Percentiles rank a stretch among this genome's conserved stretches.
Evolutionary conservation across 768 basidiomycete species (phyloP).

Genomic region (Tulasnella sp.): DNA sequence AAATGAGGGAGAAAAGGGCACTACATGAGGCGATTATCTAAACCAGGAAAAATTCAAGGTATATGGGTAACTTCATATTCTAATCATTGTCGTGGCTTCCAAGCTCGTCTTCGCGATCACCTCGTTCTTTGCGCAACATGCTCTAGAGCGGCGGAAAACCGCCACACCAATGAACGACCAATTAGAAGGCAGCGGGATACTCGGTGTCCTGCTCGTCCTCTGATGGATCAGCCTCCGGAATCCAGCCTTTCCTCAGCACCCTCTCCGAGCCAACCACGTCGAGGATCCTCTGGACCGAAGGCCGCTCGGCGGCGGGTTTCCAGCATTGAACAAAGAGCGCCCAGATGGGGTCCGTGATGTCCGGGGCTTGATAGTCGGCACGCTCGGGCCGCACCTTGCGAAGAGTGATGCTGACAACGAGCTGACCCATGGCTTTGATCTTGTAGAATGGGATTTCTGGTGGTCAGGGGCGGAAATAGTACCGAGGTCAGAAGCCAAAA

Average conservation of each 20-base stretch:
- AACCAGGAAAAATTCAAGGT: not conserved
- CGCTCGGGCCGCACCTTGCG: conserved; percentile 9
- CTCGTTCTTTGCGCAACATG: not conserved
- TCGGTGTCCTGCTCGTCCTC: not conserved
- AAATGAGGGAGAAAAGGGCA: not conserved
- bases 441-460: conserved; percentile 18
- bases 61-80: not conserved
- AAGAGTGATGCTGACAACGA: conserved; percentile 10
- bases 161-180: not conserved
- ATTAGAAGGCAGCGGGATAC: not conserved
- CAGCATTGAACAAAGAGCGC: conserved; percentile 1
- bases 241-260: not conserved
- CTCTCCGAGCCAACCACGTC: conserved; percentile 3
- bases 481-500: not conserved
- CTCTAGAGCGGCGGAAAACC: not conserved
- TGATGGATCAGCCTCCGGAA: not conserved
- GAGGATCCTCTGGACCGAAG: conserved; percentile 1
- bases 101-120: not conserved
- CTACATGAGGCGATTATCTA: not conserved
- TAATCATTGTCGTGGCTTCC: not conserved
- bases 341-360: conserved; percentile 11
- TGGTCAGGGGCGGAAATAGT: not conserved
- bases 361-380: not conserved
- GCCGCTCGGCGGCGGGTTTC: not conserved
- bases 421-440: conserved; percentile 10